Evolutionary conservation across 441 rosid genomes (phyloP), one percentile per base, ranked within the genome.

Genomic region (Bruguiera hainesii): DNA sequence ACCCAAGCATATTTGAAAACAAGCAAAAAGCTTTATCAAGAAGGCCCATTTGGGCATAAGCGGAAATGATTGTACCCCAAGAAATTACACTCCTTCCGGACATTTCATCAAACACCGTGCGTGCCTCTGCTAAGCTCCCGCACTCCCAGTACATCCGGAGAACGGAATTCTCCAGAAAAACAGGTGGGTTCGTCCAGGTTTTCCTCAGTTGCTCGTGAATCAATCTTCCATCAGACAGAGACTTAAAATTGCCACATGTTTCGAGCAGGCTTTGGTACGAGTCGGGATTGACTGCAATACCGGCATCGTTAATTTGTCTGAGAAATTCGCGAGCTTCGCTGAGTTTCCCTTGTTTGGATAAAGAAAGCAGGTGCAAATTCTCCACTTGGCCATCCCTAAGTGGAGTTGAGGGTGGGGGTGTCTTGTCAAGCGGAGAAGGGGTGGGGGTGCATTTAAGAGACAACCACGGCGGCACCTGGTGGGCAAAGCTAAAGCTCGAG

Each of bases 51-150:
- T 71, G 66, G 3, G 81, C 84, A 53, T 82, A 82, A 69, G 87
- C 88, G 66, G 88, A 80, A 66, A 90, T 76, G 69, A 90, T 73
- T 23, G 76, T 75, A 21, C 56, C 72, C 76, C 89, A 78, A 74
- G 90, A 79, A 7, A 60, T 46, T 42, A 75, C 39, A 70, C 76
- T 79, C 65, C 77, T 84, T 0, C 83, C 87, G 60, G 61, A 51
- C 90, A 87, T 88, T 82, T 82, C 75, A 71, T 83, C 95, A 68
- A 88, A 84, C 85, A 85, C 7, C 23, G 56, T 78, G 75, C 73
- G 78, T n/a, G 96, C 96, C 59, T 85, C 89, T 16, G 9, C 61
- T 1, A 88, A 75, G 50, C 90, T 80, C 63, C 89, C 82, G 25
- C 90, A 90, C 25, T 69, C 79, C 15, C 87, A 81, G 4, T 80